These are phyloP conservation scores for Protomyces gravidus DNA, from an alignment of 1,139 yeast species.

Conservation along the genomic window DNA sequence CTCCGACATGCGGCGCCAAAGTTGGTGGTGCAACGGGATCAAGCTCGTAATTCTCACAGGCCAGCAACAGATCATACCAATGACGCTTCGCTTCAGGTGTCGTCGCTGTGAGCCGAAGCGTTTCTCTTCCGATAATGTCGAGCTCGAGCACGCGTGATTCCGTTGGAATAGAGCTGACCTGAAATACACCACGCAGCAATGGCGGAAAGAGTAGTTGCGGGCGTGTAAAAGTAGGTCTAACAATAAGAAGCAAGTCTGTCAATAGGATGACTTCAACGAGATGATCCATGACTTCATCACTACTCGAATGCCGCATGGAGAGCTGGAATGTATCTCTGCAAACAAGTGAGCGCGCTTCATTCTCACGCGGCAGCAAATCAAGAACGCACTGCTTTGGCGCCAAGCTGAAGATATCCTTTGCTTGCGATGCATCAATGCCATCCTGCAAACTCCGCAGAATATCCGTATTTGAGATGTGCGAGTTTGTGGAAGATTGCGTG, in stretches of 20 bases:
- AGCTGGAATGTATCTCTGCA: constrained; percentile 22
- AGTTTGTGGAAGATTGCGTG: constrained; percentile 26
- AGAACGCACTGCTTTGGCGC: constrained; percentile 3
- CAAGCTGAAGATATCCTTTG: constrained; percentile 16
- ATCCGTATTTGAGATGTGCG: constrained; percentile 11
- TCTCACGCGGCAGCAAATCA: constrained; percentile 11
- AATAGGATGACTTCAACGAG: constrained; percentile 20
- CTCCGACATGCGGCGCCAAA: constrained; percentile 14
- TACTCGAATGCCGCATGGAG: neutral
- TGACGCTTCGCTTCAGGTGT: constrained; percentile 8
- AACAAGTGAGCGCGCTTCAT: constrained; percentile 6
- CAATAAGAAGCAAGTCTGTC: constrained; percentile 17
- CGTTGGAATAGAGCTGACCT: constrained; percentile 12
- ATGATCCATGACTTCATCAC: constrained; percentile 6
- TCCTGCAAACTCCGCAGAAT: constrained; percentile 17
- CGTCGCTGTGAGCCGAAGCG: constrained; percentile 22
- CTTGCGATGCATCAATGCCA: neutral
- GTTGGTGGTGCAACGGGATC: constrained; percentile 14
- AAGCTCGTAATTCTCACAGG: constrained; percentile 22
- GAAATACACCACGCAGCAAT: constrained; percentile 20
- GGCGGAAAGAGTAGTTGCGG: constrained; percentile 24
- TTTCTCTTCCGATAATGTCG: constrained; percentile 22
- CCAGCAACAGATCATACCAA: constrained; percentile 23
- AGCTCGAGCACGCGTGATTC: constrained; percentile 9
- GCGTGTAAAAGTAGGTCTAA: constrained; percentile 14